Percentiles rank a stretch among this genome's conserved stretches.
phyloP scores from a whole-genome alignment of 257 asterid species.

The Nicotiana obtusifolia region DNA sequence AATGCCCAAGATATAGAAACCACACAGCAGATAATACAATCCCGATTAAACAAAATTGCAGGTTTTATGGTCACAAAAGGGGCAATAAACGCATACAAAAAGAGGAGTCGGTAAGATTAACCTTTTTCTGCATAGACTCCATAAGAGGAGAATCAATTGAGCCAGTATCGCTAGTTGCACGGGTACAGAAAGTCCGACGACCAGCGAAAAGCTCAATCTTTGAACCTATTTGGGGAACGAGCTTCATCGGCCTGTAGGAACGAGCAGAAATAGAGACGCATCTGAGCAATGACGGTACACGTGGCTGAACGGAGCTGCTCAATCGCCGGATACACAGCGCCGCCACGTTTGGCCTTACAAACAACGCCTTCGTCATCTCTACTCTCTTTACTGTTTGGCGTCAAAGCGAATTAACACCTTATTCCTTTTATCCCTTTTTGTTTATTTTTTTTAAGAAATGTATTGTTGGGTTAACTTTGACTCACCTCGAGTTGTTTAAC shows the following conservation, averaged over 20 bases:
- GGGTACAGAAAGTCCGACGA: constrained; percentile 45
- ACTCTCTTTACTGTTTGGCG: neutral
- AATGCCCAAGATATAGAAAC: neutral
- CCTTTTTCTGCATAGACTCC: constrained; percentile 88
- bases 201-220: neutral
- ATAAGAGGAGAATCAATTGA: constrained; percentile 52
- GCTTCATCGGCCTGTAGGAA: constrained; percentile 16
- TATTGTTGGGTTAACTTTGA: too few species aligned
- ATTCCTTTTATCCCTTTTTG: neutral
- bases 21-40: neutral
- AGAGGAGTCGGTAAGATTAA: neutral
- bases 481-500: too few species aligned
- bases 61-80: neutral
- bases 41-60: neutral
- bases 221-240: constrained; percentile 8
- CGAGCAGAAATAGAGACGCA: neutral
- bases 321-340: constrained; percentile 30
- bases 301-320: constrained; percentile 25
- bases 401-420: neutral
- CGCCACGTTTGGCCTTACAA: constrained; percentile 49
- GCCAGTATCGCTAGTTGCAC: constrained; percentile 40
- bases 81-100: neutral
- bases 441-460: too few species aligned
- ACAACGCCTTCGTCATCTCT: constrained; percentile 37
- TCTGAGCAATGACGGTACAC: constrained; percentile 16